These are phyloP conservation scores for Phytophthora litchii DNA, from an alignment of 352 stramenopile genomes.

Conservation along the genomic window DNA sequence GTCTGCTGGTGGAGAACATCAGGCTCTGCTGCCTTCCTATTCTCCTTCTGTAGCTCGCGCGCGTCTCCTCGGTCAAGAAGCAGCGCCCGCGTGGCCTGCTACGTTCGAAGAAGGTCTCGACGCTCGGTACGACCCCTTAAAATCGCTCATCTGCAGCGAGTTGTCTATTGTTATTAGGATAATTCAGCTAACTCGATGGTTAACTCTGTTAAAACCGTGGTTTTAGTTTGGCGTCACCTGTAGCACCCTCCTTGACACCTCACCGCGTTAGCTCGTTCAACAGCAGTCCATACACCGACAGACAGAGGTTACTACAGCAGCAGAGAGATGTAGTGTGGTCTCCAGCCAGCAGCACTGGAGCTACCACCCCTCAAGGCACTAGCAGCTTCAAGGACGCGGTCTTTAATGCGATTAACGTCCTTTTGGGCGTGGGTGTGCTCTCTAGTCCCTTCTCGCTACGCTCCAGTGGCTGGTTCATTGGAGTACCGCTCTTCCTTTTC, in stretches of 20 bases:
- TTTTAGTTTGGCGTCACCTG: slow-evolving; percentile 58
- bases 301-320: slow-evolving; percentile 44
- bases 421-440: slow-evolving; percentile 85
- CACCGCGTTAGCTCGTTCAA: slow-evolving; percentile 25
- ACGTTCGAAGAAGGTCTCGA: slow-evolving; percentile 81
- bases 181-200: not conserved
- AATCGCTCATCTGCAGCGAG: not conserved
- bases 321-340: slow-evolving; percentile 29
- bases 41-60: slow-evolving; percentile 54
- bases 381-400: slow-evolving; percentile 78
- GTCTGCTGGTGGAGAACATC: slow-evolving; percentile 29
- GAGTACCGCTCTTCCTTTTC: slow-evolving; percentile 79
- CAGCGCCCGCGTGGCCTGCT: slow-evolving; percentile 58
- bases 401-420: slow-evolving; percentile 88
- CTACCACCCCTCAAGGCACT: slow-evolving; percentile 37
- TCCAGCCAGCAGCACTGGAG: slow-evolving; percentile 22
- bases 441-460: slow-evolving; percentile 85
- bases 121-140: slow-evolving; percentile 34
- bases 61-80: slow-evolving; percentile 35
- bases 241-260: slow-evolving; percentile 34
- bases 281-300: slow-evolving; percentile 51
- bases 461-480: slow-evolving; percentile 76
- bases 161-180: not conserved
- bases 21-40: slow-evolving; percentile 66
- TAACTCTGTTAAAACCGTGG: not conserved